These are phyloP conservation scores for Inonotus hispidus DNA, from an alignment of 1,284 basidiomycete genomes.

Conservation along the genomic window DNA sequence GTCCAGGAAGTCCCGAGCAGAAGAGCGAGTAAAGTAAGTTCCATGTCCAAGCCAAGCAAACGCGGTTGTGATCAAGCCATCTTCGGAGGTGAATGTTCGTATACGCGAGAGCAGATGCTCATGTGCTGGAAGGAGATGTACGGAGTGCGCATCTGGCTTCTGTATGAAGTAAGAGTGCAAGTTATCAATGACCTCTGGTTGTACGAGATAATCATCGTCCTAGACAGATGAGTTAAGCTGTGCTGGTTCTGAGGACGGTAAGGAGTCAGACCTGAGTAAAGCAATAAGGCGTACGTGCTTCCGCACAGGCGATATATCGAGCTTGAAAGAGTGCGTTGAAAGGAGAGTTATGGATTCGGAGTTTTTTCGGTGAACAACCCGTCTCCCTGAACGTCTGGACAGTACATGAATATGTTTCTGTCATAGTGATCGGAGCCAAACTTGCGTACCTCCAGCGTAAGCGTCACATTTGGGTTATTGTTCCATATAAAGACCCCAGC, in stretches of 20 bases:
- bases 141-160: constrained; percentile 25
- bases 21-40: constrained; percentile 42
- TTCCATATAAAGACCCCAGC: constrained; percentile 58
- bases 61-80: constrained; percentile 41
- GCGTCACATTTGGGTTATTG: constrained; percentile 43
- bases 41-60: constrained; percentile 69
- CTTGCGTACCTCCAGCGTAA: neutral
- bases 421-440: neutral
- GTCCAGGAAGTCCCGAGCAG: constrained; percentile 42
- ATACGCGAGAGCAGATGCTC: constrained; percentile 51
- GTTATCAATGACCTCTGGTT: constrained; percentile 48
- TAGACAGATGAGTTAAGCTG: constrained; percentile 24
- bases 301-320: constrained; percentile 56
- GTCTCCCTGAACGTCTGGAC: constrained; percentile 35
- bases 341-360: constrained; percentile 53
- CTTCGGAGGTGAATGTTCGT: constrained; percentile 30
- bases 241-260: neutral
- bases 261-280: constrained; percentile 49
- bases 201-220: constrained; percentile 67
- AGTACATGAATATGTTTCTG: neutral
- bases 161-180: constrained; percentile 37
- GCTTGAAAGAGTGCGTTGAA: constrained; percentile 59
- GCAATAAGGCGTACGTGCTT: constrained; percentile 47
- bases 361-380: constrained; percentile 39
- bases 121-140: constrained; percentile 56